A percentile compares a stretch with the other conserved stretches of the same genome.
These are phyloP conservation scores for Blastocystis sp. DNA, from an alignment of 352 stramenopile genomes.

Conservation along the genomic window DNA sequence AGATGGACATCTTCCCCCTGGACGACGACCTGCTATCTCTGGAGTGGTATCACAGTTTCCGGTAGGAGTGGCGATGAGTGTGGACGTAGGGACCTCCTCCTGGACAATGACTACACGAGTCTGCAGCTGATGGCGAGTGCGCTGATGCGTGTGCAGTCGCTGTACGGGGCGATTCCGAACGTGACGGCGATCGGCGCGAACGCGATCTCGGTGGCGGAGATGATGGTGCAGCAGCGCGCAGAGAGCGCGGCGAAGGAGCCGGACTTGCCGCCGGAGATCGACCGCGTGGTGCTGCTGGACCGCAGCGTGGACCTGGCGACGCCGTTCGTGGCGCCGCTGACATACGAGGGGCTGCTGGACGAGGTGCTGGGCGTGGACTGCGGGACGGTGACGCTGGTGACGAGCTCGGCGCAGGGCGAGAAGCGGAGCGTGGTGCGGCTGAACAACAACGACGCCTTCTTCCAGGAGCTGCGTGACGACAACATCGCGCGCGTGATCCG, in stretches of 20 bases:
- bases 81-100: slow-evolving; percentile 39
- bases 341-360: slow-evolving; percentile 48
- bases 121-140: slow-evolving; percentile 34
- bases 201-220: not conserved
- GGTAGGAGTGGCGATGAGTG: not conserved
- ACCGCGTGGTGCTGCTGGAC: slow-evolving; percentile 25
- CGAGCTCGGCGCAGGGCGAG: not conserved
- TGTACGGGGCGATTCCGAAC: slow-evolving; percentile 50
- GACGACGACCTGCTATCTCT: slow-evolving; percentile 48
- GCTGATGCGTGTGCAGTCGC: not conserved
- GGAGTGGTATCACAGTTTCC: not conserved
- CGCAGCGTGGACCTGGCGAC: not conserved
- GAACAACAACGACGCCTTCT: slow-evolving; percentile 53
- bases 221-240: slow-evolving; percentile 4
- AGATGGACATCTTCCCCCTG: slow-evolving; percentile 43
- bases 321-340: slow-evolving; percentile 47
- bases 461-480: slow-evolving; percentile 51
- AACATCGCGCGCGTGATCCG: slow-evolving; percentile 8
- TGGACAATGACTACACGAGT: slow-evolving; percentile 35
- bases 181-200: slow-evolving; percentile 25
- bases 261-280: slow-evolving; percentile 46
- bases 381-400: not conserved
- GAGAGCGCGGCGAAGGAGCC: not conserved
- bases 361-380: slow-evolving; percentile 44
- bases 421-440: not conserved